Conservation (phyloP, 805 yeast genomes). For the Saturnispora bothae region DNA sequence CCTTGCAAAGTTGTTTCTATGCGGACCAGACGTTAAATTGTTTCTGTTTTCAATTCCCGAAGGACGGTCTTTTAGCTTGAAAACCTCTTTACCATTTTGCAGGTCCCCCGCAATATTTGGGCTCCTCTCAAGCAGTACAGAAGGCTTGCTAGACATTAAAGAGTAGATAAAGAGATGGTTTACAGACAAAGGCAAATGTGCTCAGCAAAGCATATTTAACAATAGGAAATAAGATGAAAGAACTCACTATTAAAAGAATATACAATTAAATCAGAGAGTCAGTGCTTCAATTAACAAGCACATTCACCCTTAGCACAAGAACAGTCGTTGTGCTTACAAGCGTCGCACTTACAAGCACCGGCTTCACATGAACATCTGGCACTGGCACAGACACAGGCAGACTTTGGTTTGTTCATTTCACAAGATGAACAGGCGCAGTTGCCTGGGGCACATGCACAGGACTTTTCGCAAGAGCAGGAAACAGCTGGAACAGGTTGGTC, state of each 20-base stretch:
- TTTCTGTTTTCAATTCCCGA: not conserved
- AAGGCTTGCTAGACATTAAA: not conserved
- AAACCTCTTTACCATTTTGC: too few species aligned
- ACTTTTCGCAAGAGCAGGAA: slow-evolving; percentile 1
- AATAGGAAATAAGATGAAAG: not conserved
- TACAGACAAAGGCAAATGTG: not conserved
- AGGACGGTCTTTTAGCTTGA: too few species aligned
- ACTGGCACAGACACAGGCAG: not conserved
- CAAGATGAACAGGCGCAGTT: not conserved
- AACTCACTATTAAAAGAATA: too few species aligned
- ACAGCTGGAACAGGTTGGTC: not conserved
- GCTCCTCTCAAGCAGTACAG: not conserved
- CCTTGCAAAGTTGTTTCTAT: too few species aligned
- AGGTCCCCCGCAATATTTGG: not conserved
- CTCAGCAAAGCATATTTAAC: not conserved
- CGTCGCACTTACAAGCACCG: not conserved
- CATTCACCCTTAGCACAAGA: slow-evolving; percentile 1
- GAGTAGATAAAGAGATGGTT: not conserved
- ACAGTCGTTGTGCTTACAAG: not conserved
- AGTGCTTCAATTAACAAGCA: slow-evolving; percentile 1
- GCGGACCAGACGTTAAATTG: not conserved
- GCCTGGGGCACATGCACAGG: not conserved
- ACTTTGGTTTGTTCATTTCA: not conserved
- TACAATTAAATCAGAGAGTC: too few species aligned
- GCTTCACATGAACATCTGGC: not conserved